Percentiles rank a stretch among this genome's conserved stretches.
Conservation (phyloP, 306 rosid species). For the Vachellia collinsii region DNA sequence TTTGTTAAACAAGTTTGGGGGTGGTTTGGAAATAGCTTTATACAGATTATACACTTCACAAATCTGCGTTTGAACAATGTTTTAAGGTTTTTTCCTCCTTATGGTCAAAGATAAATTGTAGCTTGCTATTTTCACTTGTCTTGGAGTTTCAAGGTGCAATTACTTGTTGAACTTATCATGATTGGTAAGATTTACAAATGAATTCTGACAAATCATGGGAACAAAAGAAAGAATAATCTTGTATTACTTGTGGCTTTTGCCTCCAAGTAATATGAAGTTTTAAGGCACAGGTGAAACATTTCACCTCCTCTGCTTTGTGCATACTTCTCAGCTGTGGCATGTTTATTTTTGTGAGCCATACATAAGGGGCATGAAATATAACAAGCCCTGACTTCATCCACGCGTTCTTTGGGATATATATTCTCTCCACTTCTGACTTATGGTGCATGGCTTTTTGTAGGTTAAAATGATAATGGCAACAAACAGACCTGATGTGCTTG, state of each 20-base stretch:
- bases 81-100: not conserved
- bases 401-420: not conserved
- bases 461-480: slow-evolving; percentile 99
- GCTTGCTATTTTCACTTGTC: too few relatives aligned
- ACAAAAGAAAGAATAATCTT: not conserved
- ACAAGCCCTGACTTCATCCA: not conserved
- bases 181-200: not conserved
- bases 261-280: not conserved
- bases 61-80: not conserved
- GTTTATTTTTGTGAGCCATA: not conserved
- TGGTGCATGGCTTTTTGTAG: slow-evolving; percentile 46
- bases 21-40: not conserved
- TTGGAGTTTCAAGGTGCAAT: too few relatives aligned
- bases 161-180: not conserved
- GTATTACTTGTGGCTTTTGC: slow-evolving; percentile 1
- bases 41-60: not conserved
- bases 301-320: slow-evolving; percentile 8
- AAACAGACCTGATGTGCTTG: slow-evolving; percentile 91
- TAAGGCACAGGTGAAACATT: not conserved
- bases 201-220: not conserved
- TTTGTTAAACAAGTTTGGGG: not conserved
- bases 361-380: slow-evolving; percentile 3
- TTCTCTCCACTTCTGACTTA: slow-evolving; percentile 23
- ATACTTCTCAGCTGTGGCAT: slow-evolving; percentile 1
- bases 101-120: not conserved